Conservation (phyloP, 345 rosid species). For the Carallia pectinifolia region DNA sequence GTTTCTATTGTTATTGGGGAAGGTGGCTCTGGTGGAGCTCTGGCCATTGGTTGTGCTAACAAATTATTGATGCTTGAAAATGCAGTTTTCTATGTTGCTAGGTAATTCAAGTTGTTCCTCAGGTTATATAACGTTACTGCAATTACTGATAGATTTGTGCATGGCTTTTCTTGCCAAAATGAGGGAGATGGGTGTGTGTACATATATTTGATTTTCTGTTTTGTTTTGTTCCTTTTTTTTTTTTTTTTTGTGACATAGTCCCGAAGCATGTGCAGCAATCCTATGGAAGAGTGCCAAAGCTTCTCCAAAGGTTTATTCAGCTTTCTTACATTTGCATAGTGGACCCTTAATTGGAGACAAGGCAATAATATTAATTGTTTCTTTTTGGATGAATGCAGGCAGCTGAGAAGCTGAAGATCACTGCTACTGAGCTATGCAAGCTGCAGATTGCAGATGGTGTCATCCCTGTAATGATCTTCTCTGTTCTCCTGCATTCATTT, state of each 20-base stretch:
- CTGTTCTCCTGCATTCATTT: neutral
- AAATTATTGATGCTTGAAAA: slow-evolving; percentile 93
- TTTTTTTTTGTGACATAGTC: slow-evolving; percentile 46
- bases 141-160: neutral
- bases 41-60: slow-evolving; percentile 96
- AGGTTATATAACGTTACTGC: neutral
- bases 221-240: neutral
- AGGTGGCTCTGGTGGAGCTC: slow-evolving; percentile 99
- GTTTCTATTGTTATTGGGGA: slow-evolving; percentile 94
- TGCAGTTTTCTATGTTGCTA: slow-evolving; percentile 95
- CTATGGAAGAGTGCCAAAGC: slow-evolving; percentile 91
- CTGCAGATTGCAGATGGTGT: slow-evolving; percentile 81
- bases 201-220: neutral
- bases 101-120: slow-evolving; percentile 42
- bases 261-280: slow-evolving; percentile 98
- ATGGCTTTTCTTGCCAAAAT: neutral
- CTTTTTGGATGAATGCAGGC: slow-evolving; percentile 47
- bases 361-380: slow-evolving; percentile 14
- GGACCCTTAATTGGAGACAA: slow-evolving; percentile 14
- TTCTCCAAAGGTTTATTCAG: slow-evolving; percentile 68
- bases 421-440: slow-evolving; percentile 66
- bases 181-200: neutral
- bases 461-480: slow-evolving; percentile 60
- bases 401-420: slow-evolving; percentile 85
- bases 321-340: slow-evolving; percentile 13